Evolutionary conservation across 1,284 basidiomycete species (phyloP), one percentile per base, ranked within the genome.

Genomic region (Cutaneotrichosporon sp.): DNA sequence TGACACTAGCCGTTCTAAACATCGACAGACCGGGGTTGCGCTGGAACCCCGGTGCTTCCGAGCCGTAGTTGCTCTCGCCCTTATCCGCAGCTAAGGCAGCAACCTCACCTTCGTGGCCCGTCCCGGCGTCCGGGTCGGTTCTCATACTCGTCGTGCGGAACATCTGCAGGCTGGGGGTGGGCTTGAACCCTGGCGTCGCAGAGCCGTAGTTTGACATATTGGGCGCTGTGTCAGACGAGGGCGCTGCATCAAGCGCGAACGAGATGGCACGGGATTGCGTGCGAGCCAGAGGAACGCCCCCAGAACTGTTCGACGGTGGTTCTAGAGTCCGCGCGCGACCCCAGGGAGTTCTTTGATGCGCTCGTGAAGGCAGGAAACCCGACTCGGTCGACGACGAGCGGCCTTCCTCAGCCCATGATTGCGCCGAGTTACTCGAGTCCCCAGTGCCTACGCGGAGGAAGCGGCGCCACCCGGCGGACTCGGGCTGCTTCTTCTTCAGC

Each of bases 141-240:
- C 67, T 65, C n/a, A 70, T 52, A 10, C 61, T 66, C 10, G 63
- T 50, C 6, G 67, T 63, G 39, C 73, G 59, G 52, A 57, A 70
- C 67, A 75, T 69, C 16, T 66, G 55, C 37, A 75, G 53, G 2
- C 55, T 54, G 1, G 69, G 71, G 48, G 65, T 71, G 24, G 46
- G 48, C 52, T 62, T 70, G 58, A 73, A 73, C 7, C 63, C 63
- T 7, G 74, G 69, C 8, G 57, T 54, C 8, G 49, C 56, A 17
- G 52, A 60, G 19, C 72, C 72, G 39, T 71, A 72, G 52, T 70
- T 70, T 17, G 44, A 47, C 42, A 46, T 57, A 5, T 59, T 60
- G 0, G 72, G 72, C 0, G 70, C 71, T 5, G 71, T 70, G 16
- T 74, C 70, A 3, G 61, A 64, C 4, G 62, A 64, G 29, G 51